Evolutionary conservation across 176 grass and related monocot species (phyloP).

Genomic region (Chrysopogon serrulatus): DNA sequence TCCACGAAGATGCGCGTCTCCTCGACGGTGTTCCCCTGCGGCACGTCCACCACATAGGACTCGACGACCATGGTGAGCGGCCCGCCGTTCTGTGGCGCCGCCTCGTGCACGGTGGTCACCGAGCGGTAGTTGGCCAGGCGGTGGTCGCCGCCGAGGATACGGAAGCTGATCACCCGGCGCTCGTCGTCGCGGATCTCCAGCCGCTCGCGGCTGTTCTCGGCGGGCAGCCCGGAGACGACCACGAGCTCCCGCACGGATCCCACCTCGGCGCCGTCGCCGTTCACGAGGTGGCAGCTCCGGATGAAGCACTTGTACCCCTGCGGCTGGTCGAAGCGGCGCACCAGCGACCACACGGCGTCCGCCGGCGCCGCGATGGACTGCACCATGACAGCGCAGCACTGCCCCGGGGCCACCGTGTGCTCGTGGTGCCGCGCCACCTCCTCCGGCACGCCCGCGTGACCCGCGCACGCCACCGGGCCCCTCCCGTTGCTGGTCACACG

Average conservation of each 20-base stretch:
- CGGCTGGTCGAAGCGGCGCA: constrained; percentile 80
- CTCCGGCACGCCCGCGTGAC: constrained; percentile 13
- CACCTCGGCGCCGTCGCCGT: constrained; percentile 56
- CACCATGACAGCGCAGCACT: constrained; percentile 58
- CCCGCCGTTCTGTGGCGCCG: neutral
- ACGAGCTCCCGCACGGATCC: constrained; percentile 67
- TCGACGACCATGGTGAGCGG: constrained; percentile 55
- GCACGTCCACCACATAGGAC: constrained; percentile 91
- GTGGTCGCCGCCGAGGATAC: constrained; percentile 79
- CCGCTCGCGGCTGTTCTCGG: constrained; percentile 54
- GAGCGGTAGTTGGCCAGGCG: constrained; percentile 83
- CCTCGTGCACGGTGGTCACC: constrained; percentile 71
- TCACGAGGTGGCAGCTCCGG: constrained; percentile 63
- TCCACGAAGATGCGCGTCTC: constrained; percentile 70
- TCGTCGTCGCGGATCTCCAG: constrained; percentile 85
- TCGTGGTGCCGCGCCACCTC: constrained; percentile 63
- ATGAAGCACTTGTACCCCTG: constrained; percentile 88
- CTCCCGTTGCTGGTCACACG: constrained; percentile 6
- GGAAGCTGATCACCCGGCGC: constrained; percentile 70
- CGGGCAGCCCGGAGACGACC: constrained; percentile 69
- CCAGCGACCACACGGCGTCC: constrained; percentile 76
- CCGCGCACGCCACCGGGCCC: neutral
- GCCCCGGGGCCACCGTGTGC: constrained; percentile 44
- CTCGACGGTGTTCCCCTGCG: constrained; percentile 68
- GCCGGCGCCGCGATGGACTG: constrained; percentile 46